These are phyloP conservation scores for Solanum appendiculatum DNA, from an alignment of 257 asterid species.

Conservation along the genomic window DNA sequence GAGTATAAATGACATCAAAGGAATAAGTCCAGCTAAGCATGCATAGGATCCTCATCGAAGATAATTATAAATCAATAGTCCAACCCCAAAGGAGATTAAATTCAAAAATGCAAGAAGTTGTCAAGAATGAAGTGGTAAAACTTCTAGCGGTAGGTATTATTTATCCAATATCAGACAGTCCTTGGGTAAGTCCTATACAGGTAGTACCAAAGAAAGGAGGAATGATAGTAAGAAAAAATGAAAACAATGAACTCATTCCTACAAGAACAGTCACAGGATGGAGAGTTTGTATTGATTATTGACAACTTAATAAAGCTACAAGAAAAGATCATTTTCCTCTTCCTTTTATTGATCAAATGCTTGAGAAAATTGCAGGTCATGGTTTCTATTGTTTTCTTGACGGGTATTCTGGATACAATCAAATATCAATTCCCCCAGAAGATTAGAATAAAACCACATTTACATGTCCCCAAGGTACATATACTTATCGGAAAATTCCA, in stretches of 20 bases:
- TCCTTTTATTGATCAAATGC: not conserved
- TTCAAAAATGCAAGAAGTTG: not conserved
- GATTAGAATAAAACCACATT: not conserved
- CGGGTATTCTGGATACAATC: not conserved
- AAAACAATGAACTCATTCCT: not conserved
- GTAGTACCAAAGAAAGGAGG: not conserved
- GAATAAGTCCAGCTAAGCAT: not conserved
- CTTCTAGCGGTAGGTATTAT: not conserved
- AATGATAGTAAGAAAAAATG: not conserved
- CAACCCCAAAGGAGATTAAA: not conserved
- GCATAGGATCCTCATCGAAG: not conserved
- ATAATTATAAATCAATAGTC: not conserved
- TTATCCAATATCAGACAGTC: not conserved
- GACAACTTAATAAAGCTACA: not conserved
- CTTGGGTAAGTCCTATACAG: not conserved
- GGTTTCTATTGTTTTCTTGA: too few species aligned
- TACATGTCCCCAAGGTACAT: not conserved
- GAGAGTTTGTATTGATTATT: not conserved
- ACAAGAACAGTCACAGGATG: not conserved
- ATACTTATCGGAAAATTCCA: not conserved
- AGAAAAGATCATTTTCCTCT: not conserved
- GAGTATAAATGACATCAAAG: not conserved
- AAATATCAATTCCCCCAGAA: not conserved
- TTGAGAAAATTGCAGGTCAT: not conserved
- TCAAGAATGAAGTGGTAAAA: not conserved